A percentile compares a stretch with the other conserved stretches of the same genome.
phyloP scores from a whole-genome alignment of 208 protist species.

The Naegleria fowleri region DNA sequence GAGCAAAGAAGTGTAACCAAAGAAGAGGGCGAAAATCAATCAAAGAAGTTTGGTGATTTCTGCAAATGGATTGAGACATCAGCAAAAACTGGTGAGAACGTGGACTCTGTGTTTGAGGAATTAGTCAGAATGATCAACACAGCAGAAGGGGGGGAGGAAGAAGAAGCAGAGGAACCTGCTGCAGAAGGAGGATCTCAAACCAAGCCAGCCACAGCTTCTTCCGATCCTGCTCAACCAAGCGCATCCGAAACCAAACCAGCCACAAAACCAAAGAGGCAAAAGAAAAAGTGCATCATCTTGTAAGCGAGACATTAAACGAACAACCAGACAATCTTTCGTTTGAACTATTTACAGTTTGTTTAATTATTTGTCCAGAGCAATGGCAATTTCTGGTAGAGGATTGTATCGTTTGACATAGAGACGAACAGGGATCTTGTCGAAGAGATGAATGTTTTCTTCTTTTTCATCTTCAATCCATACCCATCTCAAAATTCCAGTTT shows the following conservation, averaged over 20 bases:
- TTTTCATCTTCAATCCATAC: neutral
- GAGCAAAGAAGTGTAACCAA: conserved; percentile 23
- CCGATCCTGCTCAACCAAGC: neutral
- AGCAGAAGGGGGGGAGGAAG: neutral
- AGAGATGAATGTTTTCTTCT: neutral
- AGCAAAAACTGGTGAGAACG: conserved; percentile 35
- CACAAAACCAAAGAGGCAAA: neutral
- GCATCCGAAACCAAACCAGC: neutral
- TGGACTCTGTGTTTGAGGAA: conserved; percentile 35
- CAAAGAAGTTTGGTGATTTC: conserved; percentile 2
- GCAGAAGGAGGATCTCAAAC: neutral
- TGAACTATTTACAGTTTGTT: neutral
- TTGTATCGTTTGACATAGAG: neutral
- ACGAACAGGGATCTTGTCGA: neutral
- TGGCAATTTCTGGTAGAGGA: neutral
- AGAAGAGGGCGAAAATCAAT: conserved; percentile 19
- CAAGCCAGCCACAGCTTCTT: neutral
- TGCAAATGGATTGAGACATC: conserved; percentile 36
- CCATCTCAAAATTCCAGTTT: neutral
- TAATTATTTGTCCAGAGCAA: neutral
- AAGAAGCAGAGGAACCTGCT: neutral
- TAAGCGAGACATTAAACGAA: neutral
- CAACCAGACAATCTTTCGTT: too few species aligned
- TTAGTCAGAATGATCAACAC: conserved; percentile 14
- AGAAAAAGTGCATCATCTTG: conserved; percentile 25